Base-by-base conservation (phyloP, 2,329 filamentous ascomycete genomes). In the Venturia asperata region DNA sequence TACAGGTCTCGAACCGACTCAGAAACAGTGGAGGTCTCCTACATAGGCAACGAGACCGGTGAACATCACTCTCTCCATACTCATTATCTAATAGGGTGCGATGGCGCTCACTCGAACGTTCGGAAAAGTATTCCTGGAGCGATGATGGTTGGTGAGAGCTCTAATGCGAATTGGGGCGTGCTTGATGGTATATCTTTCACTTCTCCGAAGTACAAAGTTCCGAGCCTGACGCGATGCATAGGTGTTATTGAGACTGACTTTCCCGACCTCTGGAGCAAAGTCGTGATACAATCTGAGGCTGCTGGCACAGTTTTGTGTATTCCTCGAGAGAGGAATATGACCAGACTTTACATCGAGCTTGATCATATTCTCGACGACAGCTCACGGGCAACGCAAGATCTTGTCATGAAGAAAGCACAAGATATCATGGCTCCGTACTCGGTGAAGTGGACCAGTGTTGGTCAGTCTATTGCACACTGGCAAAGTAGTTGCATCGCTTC, bases 261-360 rank as follows among this genome's bases (percentile, higher is more conserved):
- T 69, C 88, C 88, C 1, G 87, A 90, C 70, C 83, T 90, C 62
- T 90, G 87, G 87, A 88, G 85, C 73, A 90, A 90, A 76, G 86
- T 87, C 0, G 82, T 88, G 0, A 81, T 90, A 9, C 87, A 87
- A 68, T 87, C 85, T 2, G 84, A 89, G 67, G 80, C 83, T 66
- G 80, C 85, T 58, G 88, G 87, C 2, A 88, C 87, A 0, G 85
- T 90, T 60, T 79, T 91, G n/a, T 87, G 89, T 72, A 87, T 91
- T 64, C 88, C 88, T 5, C 83, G 88, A 47, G 88, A 91, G 73
- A 80, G 86, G 52, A 88, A 88, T 70, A 85, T 90, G 82, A 90
- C 87, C 0, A 82, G 88, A 55, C 79, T 83, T 3, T 83, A 83
- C 65, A 81, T 83, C 49, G 80, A 79, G 67, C 70, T 79, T 47